Evolutionary conservation across 2,329 filamentous ascomycete species (phyloP).

Genomic region (Colletotrichum paranaense): DNA sequence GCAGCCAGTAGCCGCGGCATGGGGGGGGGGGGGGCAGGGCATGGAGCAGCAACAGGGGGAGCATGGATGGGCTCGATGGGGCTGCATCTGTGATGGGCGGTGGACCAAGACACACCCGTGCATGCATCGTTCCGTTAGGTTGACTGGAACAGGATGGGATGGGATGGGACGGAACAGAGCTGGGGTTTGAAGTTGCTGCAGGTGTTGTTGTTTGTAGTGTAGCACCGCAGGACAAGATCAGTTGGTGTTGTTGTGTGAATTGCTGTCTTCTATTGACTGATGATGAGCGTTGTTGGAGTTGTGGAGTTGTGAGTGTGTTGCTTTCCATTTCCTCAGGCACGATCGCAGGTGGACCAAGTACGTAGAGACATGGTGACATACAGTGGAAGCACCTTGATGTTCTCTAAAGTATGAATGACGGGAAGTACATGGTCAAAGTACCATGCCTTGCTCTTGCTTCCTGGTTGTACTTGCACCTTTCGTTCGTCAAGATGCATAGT

Average conservation of each 20-base stretch:
- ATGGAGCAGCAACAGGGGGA: neutral
- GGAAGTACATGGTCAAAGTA: neutral
- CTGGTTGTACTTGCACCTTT: neutral
- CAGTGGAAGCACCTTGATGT: neutral
- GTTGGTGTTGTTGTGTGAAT: too few relatives aligned
- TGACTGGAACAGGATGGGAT: conserved; percentile 1
- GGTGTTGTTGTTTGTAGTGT: neutral
- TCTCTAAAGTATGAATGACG: neutral
- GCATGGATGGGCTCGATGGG: conserved; percentile 1
- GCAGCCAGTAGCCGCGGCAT: too few relatives aligned
- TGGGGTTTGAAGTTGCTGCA: neutral
- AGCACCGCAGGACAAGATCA: too few relatives aligned
- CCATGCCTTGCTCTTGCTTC: neutral
- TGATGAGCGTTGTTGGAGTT: neutral
- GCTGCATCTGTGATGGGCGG: neutral
- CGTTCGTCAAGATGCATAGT: conserved; percentile 1
- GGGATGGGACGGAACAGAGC: conserved; percentile 9
- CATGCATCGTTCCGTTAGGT: neutral
- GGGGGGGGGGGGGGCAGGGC: too few relatives aligned
- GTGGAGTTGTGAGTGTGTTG: too few relatives aligned
- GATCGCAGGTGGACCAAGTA: neutral
- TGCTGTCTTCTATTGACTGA: neutral
- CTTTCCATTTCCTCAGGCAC: neutral
- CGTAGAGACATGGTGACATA: neutral
- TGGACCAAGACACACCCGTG: neutral